Evolutionary conservation across 2,329 filamentous ascomycete genomes (phyloP).

Genomic region (Hypomyces rosellus): DNA sequence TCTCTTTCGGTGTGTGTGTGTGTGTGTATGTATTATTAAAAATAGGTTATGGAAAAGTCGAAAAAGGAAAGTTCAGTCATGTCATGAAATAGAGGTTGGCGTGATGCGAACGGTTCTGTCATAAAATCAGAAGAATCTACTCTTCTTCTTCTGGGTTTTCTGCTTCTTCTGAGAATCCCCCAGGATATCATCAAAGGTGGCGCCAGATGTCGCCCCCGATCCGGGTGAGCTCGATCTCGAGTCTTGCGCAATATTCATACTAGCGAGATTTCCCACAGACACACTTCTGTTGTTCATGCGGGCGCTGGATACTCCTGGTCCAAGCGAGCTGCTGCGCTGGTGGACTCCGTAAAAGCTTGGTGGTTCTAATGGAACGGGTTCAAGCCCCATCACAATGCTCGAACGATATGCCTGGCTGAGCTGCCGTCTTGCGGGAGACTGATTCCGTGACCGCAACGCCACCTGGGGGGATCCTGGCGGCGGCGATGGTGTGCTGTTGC

Average conservation of each 20-base stretch:
- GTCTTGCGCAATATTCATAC: conserved; percentile 14
- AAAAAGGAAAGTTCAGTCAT: not conserved
- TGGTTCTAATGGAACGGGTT: conserved; percentile 35
- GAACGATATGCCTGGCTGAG: conserved; percentile 32
- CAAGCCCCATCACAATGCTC: conserved; percentile 38
- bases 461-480: conserved; percentile 24
- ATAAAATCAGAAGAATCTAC: conserved; percentile 31
- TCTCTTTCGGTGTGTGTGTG: no score
- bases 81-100: no score
- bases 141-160: conserved; percentile 32
- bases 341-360: conserved; percentile 22
- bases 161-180: conserved; percentile 27
- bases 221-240: conserved; percentile 15
- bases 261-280: conserved; percentile 31
- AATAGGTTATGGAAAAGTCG: not conserved
- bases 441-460: conserved; percentile 32
- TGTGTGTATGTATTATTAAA: no score
- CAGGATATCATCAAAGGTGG: conserved; percentile 46
- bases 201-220: conserved; percentile 23
- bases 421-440: conserved; percentile 29
- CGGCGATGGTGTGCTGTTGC: conserved; percentile 22
- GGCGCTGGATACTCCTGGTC: conserved; percentile 27
- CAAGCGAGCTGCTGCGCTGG: conserved; percentile 31
- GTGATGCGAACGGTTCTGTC: no score
- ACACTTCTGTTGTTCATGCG: conserved; percentile 26